Conservation (phyloP, 805 yeast genomes). For the Metschnikowia arizonensis region DNA sequence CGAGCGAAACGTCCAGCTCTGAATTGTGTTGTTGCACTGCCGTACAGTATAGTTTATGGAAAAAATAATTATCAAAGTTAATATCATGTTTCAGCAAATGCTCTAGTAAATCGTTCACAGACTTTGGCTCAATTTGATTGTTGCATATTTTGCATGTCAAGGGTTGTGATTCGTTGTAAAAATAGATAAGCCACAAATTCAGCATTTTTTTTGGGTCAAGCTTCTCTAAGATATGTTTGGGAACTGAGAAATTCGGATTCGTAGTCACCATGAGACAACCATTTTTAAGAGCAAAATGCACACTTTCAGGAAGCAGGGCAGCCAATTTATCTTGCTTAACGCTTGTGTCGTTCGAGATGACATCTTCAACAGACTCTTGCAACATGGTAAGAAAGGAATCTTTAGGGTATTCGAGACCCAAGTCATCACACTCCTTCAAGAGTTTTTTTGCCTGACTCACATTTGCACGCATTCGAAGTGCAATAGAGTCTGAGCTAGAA, state of each 20-base stretch:
- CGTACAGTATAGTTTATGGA: neutral
- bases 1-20: neutral
- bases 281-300: neutral
- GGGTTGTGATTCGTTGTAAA: neutral
- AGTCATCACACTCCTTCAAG: constrained; percentile 22
- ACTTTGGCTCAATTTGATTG: neutral
- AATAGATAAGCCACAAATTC: neutral
- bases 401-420: constrained; percentile 25
- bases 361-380: neutral
- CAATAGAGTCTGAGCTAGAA: constrained; percentile 14
- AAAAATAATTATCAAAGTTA: constrained; percentile 1
- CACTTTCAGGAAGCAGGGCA: too few species aligned
- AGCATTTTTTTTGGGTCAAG: neutral
- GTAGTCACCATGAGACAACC: neutral
- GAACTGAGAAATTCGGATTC: neutral
- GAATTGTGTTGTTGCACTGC: neutral
- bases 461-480: constrained; percentile 11
- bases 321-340: neutral
- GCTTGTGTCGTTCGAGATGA: neutral
- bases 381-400: constrained; percentile 8
- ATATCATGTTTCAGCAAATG: constrained; percentile 11
- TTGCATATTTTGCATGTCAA: neutral
- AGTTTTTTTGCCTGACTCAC: constrained; percentile 1
- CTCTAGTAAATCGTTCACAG: neutral
- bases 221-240: neutral